Conservation (phyloP, 78 protist genomes). For the Creolimax fragrantissima region DNA sequence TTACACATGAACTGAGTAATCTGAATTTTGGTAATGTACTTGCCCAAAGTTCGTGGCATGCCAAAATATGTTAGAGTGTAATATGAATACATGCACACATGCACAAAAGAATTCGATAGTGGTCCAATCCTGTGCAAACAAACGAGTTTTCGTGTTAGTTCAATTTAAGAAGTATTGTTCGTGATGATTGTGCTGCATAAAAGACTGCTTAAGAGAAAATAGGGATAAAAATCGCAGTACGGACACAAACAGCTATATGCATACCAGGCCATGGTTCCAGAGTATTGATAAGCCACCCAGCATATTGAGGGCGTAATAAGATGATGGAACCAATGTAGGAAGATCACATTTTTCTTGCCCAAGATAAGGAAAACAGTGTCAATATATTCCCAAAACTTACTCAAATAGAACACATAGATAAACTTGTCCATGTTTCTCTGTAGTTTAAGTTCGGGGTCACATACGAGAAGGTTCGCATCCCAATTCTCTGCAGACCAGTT, state of each 20-base stretch:
- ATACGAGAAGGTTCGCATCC: not conserved
- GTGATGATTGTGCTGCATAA: no score
- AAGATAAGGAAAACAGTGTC: slow-evolving; percentile 52
- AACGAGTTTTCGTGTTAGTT: no score
- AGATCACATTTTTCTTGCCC: slow-evolving; percentile 29
- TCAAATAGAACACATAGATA: slow-evolving; percentile 8
- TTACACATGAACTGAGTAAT: not conserved
- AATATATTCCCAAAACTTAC: slow-evolving; percentile 41
- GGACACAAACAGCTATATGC: not conserved
- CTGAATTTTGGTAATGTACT: slow-evolving; percentile 17
- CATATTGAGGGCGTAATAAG: slow-evolving; percentile 24
- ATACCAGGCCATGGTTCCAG: not conserved
- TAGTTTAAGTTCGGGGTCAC: slow-evolving; percentile 9
- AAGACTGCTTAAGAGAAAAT: no score
- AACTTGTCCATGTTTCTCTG: not conserved
- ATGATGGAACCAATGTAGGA: slow-evolving; percentile 59
- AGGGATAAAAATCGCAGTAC: no score
- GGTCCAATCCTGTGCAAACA: slow-evolving; percentile 13
- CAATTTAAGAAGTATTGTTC: no score
- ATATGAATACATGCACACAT: slow-evolving; percentile 38
- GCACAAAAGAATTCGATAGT: slow-evolving; percentile 33
- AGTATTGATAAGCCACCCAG: slow-evolving; percentile 33
- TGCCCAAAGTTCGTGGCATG: not conserved
- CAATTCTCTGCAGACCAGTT: not conserved
- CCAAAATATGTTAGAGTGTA: slow-evolving; percentile 17